Conservation (phyloP, 1,284 basidiomycete species). For the Fistulina hepatica region DNA sequence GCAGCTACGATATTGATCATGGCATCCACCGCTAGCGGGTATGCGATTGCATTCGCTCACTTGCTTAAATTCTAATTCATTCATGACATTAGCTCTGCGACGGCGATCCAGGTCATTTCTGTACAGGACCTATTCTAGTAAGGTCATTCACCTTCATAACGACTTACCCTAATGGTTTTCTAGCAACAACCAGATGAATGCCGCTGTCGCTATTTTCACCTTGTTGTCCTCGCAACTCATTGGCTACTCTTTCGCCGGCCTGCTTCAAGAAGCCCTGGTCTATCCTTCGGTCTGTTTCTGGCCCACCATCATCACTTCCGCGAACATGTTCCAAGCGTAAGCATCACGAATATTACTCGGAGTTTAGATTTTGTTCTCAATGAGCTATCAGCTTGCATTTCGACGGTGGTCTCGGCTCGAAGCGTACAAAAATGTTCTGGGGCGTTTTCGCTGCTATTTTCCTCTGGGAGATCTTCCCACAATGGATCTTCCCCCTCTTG, state of each 20-base stretch:
- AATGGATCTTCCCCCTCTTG: constrained; percentile 15
- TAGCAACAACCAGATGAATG: constrained; percentile 25
- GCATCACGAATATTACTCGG: no score
- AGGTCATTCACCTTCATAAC: no score
- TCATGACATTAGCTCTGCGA: no score
- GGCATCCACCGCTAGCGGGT: constrained; percentile 37
- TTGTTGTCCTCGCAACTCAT: constrained; percentile 22
- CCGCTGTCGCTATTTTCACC: constrained; percentile 29
- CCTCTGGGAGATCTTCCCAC: constrained; percentile 13
- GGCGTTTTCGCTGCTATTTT: constrained; percentile 12
- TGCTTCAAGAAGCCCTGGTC: constrained; percentile 27
- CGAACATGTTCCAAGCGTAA: constrained; percentile 47
- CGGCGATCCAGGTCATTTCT: constrained; percentile 28
- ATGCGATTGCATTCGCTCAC: no score
- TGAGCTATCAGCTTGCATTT: no score
- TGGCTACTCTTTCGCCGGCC: constrained; percentile 20
- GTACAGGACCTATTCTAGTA: constrained; percentile 34
- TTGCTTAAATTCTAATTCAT: no score
- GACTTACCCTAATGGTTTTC: constrained; percentile 29
- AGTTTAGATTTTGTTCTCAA: no score
- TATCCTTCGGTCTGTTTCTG: constrained; percentile 61
- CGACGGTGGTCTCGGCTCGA: constrained; percentile 20
- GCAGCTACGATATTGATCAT: constrained; percentile 24
- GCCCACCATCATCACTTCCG: constrained; percentile 40
- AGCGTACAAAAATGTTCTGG: constrained; percentile 14